phyloP scores from a whole-genome alignment of 2,329 filamentous ascomycete species.

The Amauroascus niger region DNA sequence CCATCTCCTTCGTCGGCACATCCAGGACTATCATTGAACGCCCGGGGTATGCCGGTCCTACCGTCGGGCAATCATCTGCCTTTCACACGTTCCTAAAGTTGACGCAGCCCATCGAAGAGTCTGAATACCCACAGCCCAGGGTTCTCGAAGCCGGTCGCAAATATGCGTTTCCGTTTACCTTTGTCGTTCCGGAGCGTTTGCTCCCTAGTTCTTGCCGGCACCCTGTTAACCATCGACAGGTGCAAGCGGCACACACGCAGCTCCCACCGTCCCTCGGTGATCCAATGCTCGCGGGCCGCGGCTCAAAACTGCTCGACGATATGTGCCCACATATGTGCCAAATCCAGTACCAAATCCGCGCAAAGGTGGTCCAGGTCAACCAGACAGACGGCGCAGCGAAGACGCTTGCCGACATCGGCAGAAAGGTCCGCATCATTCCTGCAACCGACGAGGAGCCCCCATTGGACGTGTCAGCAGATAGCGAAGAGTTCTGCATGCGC shows the following conservation, averaged over 20 bases:
- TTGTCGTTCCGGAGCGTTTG: slow-evolving; percentile 52
- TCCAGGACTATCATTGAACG: slow-evolving; percentile 48
- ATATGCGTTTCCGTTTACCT: slow-evolving; percentile 54
- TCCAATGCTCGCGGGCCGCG: slow-evolving; percentile 43
- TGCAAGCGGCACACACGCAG: slow-evolving; percentile 48
- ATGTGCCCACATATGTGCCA: slow-evolving; percentile 54
- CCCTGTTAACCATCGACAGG: slow-evolving; percentile 40
- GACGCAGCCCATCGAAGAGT: slow-evolving; percentile 48
- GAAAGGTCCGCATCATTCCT: slow-evolving; percentile 52
- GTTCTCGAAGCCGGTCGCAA: slow-evolving; percentile 45
- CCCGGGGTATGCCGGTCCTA: slow-evolving; percentile 42
- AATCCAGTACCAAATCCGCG: slow-evolving; percentile 49
- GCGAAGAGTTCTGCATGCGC: slow-evolving; percentile 43
- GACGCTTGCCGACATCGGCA: slow-evolving; percentile 42
- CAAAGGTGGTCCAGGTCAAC: slow-evolving; percentile 35
- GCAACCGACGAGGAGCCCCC: slow-evolving; percentile 52
- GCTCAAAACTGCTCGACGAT: slow-evolving; percentile 48
- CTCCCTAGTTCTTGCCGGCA: slow-evolving; percentile 53
- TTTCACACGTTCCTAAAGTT: slow-evolving; percentile 54
- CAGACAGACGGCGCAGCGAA: slow-evolving; percentile 33
- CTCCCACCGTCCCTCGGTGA: slow-evolving; percentile 56
- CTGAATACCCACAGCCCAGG: slow-evolving; percentile 46
- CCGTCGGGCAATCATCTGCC: slow-evolving; percentile 47
- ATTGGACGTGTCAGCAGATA: slow-evolving; percentile 40
- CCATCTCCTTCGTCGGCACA: slow-evolving; percentile 32